Base-by-base conservation (phyloP, 2,329 filamentous ascomycete species). In the Calonectria montana region DNA sequence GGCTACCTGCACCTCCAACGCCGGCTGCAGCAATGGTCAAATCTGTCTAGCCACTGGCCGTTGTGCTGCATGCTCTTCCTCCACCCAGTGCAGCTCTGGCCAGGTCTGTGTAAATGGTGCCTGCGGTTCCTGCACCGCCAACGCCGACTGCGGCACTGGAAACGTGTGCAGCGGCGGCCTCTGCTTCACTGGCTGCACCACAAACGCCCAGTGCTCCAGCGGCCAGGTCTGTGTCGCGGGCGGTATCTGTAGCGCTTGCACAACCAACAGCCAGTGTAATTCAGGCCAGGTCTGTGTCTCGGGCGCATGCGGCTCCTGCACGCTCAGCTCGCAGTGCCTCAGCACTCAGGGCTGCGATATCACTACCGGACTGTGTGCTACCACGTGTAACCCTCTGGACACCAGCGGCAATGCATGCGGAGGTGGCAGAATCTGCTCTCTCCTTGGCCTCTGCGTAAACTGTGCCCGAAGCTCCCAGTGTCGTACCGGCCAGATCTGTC, bases 201-300 rank as follows among this genome's bases (percentile, higher is more conserved):
- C 48, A 9, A 72, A 67, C 50, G 31, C 65, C n/a, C 59, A 57
- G 21, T 72, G 70, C 16, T n/a, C 35, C 39, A 67, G 27, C 16
- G 65, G 61, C 9, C 50, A 53, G 1, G 50, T 72, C 29, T 72
- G 70, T 10, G n/a, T 31, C 4, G 13, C 65, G 1, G 16, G 48
- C 7, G 61, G 70, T 21, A 15, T 69, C 43, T 72, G 70, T 37
- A 50, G 35, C 8, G 7, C 50, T 4, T 72, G 70, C 8, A 62
- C 50, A n/a, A 18, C 53, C 50, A 72, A 65, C 70, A 55, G 50
- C 50, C 65, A 72, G 37, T 72, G 69, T 23, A 59, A 68, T 23
- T 25, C 55, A 9, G 61, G 61, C 12, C 35, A 69, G n/a, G 37
- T 69, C 21, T 72, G 70, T n/a, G 29, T 37, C 10, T 35, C 43